Conservation (phyloP, 306 rosid genomes). For the Cucurbita ficifolia region DNA sequence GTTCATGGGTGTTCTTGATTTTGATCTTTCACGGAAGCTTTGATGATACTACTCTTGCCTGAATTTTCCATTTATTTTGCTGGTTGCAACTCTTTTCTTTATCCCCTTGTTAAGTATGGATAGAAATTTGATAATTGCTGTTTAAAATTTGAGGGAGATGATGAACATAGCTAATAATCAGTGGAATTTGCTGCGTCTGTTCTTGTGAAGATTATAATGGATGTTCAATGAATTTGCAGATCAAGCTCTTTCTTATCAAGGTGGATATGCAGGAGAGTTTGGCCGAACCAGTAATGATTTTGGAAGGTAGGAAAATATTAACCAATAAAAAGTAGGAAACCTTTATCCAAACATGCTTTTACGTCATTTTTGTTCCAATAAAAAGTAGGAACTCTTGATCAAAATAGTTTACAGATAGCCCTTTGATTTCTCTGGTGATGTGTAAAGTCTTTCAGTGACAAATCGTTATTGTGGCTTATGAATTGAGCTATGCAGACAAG, state of each 20-base stretch:
- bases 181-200: not conserved
- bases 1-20: slow-evolving; percentile 10
- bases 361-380: not conserved
- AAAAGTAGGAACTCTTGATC: not conserved
- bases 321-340: not conserved
- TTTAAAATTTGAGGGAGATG: too few relatives aligned
- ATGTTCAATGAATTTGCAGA: slow-evolving; percentile 26
- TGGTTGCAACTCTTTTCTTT: not conserved
- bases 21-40: not conserved
- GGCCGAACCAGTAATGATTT: slow-evolving; percentile 27
- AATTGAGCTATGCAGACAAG: slow-evolving; percentile 23
- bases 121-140: not conserved
- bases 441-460: not conserved
- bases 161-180: not conserved
- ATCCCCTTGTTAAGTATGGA: not conserved
- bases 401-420: not conserved
- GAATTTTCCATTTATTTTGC: not conserved
- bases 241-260: slow-evolving; percentile 54
- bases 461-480: not conserved
- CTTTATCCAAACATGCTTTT: not conserved
- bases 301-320: slow-evolving; percentile 33
- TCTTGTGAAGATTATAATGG: not conserved
- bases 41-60: not conserved
- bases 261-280: slow-evolving; percentile 42
- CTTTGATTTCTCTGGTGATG: not conserved